A percentile compares a stretch with the other conserved stretches of the same genome.
phyloP scores from a whole-genome alignment of 2,329 filamentous ascomycete species.

The Pestalotiopsis sp. region DNA sequence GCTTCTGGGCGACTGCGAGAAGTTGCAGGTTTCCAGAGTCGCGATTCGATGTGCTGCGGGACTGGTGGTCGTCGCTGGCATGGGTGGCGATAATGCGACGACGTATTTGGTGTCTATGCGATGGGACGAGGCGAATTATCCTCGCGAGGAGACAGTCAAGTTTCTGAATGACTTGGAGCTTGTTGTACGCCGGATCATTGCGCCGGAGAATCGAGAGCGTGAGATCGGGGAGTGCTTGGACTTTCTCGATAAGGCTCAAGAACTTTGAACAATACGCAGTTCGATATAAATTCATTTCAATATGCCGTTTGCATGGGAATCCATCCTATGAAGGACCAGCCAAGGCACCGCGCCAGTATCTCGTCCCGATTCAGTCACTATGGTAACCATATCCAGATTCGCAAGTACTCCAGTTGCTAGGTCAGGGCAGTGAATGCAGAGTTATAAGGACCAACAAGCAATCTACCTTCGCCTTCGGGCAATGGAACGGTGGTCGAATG shows the following conservation, averaged over 20 bases:
- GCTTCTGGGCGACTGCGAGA: neutral
- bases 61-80: neutral
- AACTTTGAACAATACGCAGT: no score
- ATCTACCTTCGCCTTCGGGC: no score
- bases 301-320: no score
- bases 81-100: neutral
- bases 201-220: neutral
- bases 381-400: no score
- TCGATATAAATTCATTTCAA: no score
- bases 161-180: neutral
- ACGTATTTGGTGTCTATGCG: neutral
- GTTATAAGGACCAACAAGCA: no score
- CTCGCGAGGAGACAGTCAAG: neutral
- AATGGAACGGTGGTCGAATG: no score
- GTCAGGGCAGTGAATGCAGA: no score
- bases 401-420: no score
- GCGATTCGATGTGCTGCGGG: neutral
- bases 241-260: neutral
- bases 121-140: conserved; percentile 9
- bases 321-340: no score
- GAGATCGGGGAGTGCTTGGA: neutral
- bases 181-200: neutral
- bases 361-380: no score
- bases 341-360: no score
- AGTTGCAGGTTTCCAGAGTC: neutral